Evolutionary conservation across 2,329 filamentous ascomycete genomes (phyloP).

Genomic region (Trichoderma breve): DNA sequence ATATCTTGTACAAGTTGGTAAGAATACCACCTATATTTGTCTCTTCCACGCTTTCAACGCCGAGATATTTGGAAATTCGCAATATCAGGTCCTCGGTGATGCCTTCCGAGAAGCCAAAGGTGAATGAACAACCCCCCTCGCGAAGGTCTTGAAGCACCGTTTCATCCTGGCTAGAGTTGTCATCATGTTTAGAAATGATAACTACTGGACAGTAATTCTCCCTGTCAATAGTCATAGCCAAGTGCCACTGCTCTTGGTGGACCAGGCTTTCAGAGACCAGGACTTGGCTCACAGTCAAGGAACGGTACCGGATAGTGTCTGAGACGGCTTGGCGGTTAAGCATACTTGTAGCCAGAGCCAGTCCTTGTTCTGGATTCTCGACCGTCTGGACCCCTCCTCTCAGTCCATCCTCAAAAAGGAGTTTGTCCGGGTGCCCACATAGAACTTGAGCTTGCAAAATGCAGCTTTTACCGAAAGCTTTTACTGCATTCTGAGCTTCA

Average conservation of each 20-base stretch:
- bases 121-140: conserved; percentile 22
- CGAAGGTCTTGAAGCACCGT: conserved; percentile 18
- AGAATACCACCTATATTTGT: conserved; percentile 26
- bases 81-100: conserved; percentile 28
- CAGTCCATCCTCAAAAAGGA: conserved; percentile 20
- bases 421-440: conserved; percentile 18
- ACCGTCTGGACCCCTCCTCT: conserved; percentile 18
- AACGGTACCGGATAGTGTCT: neutral
- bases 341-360: conserved; percentile 25
- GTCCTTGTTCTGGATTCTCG: conserved; percentile 22
- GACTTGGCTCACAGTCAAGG: conserved; percentile 30
- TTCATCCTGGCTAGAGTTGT: conserved; percentile 20
- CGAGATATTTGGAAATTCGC: conserved; percentile 19
- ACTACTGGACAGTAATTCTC: conserved; percentile 39
- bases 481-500: conserved; percentile 26
- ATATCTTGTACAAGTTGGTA: conserved; percentile 35
- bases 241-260: conserved; percentile 38
- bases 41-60: neutral
- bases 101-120: conserved; percentile 29
- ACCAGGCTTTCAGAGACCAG: conserved; percentile 37
- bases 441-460: conserved; percentile 32
- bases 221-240: conserved; percentile 44
- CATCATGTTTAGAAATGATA: conserved; percentile 33
- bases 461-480: conserved; percentile 26
- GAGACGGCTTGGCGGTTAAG: conserved; percentile 17